Percentiles rank a stretch among this genome's conserved stretches.
Evolutionary conservation across 2,329 filamentous ascomycete species (phyloP).

Genomic region (Colletotrichum sp.): DNA sequence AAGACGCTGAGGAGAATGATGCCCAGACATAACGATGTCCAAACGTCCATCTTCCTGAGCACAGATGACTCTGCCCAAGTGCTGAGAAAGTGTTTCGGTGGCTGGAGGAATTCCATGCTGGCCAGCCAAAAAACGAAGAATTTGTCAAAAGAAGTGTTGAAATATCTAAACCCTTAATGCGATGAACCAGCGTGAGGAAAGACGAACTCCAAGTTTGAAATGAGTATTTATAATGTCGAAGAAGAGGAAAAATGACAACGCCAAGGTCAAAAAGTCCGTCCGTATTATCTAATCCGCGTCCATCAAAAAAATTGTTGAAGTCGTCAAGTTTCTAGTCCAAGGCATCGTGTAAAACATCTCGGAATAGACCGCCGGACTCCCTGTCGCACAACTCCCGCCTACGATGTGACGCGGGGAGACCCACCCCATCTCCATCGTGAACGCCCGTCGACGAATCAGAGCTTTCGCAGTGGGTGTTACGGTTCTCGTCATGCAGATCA

Average conservation of each 20-base stretch:
- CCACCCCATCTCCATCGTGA: background rate
- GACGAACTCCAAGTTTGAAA: background rate
- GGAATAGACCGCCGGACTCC: background rate
- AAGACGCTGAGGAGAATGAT: background rate
- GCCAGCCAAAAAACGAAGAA: background rate
- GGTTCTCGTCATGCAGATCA: constrained; percentile 3
- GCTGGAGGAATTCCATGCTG: background rate
- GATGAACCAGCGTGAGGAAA: background rate
- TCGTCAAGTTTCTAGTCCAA: background rate
- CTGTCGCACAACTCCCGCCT: background rate
- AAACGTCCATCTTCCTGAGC: background rate
- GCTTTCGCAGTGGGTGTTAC: background rate
- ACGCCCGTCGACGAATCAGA: background rate
- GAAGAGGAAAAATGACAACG: background rate
- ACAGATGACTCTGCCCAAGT: background rate
- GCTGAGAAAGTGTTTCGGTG: background rate
- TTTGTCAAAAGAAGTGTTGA: background rate
- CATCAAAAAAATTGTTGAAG: background rate
- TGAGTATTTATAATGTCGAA: background rate
- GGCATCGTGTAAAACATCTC: background rate
- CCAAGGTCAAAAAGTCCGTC: background rate
- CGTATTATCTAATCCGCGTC: background rate
- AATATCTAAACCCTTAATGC: background rate
- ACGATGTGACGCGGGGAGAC: background rate
- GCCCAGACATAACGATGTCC: background rate